These are phyloP conservation scores for Alnus rubra DNA, from an alignment of 306 rosid genomes.

Conservation along the genomic window DNA sequence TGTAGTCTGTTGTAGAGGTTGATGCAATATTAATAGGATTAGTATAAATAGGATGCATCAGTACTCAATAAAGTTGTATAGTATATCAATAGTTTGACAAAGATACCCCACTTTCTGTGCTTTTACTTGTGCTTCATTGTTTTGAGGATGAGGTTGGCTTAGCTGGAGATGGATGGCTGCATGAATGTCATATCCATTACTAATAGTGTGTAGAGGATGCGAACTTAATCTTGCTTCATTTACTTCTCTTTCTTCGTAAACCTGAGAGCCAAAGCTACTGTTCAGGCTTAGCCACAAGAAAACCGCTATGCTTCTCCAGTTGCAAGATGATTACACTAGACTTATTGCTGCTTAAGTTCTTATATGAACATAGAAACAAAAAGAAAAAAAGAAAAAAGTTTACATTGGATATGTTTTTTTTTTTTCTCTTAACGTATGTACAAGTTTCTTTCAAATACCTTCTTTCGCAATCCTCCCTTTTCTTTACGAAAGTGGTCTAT, in stretches of 20 bases:
- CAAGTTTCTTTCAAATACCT: conserved; percentile 38
- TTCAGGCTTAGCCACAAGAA: conserved; percentile 22
- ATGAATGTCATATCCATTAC: conserved; percentile 48
- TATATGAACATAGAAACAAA: neutral
- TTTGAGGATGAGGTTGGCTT: conserved; percentile 65
- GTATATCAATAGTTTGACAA: conserved; percentile 26
- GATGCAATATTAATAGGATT: neutral
- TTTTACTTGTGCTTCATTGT: conserved; percentile 42
- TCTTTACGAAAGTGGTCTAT: conserved; percentile 50
- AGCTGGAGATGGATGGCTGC: conserved; percentile 65
- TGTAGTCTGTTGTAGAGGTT: conserved; percentile 58
- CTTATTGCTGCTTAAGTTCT: neutral
- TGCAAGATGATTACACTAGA: conserved; percentile 15
- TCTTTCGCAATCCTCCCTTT: conserved; percentile 54
- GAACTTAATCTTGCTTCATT: conserved; percentile 41
- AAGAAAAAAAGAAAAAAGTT: neutral
- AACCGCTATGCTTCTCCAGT: conserved; percentile 14
- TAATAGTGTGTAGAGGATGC: conserved; percentile 32
- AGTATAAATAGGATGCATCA: neutral
- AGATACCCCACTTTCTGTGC: conserved; percentile 69
- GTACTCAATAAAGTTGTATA: neutral
- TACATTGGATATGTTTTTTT: no score
- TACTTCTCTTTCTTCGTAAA: conserved; percentile 41
- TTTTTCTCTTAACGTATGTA: neutral
- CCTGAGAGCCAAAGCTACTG: conserved; percentile 46